phyloP scores from a whole-genome alignment of 2,329 filamentous ascomycete species.

The Zymoseptoria passerinii region DNA sequence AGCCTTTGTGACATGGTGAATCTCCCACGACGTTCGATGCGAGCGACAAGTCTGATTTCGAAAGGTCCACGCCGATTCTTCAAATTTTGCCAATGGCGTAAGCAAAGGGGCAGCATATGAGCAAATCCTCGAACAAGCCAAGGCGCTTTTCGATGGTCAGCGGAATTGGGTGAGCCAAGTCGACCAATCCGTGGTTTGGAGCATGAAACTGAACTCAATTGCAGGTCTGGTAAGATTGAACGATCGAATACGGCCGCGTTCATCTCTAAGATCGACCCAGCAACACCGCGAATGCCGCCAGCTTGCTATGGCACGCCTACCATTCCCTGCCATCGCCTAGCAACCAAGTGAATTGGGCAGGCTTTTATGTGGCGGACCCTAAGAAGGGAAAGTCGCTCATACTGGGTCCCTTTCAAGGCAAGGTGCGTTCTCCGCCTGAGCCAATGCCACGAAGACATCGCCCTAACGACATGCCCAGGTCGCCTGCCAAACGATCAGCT shows the following conservation, averaged over 20 bases:
- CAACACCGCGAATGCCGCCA: conserved; percentile 68
- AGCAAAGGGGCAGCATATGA: conserved; percentile 65
- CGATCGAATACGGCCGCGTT: not conserved
- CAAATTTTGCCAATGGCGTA: conserved; percentile 59
- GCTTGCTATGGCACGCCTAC: conserved; percentile 71
- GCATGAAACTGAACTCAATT: not conserved
- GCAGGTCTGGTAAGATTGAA: conserved; percentile 14
- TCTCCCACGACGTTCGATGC: not conserved
- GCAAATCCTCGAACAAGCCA: conserved; percentile 63
- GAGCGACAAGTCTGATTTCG: conserved; percentile 6
- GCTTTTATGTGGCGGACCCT: conserved; percentile 64
- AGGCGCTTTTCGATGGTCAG: conserved; percentile 62
- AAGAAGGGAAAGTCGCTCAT: conserved; percentile 48
- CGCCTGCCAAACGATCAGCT: conserved; percentile 69
- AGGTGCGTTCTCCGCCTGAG: conserved; percentile 31
- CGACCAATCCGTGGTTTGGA: not conserved
- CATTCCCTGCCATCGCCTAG: conserved; percentile 62
- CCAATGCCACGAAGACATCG: not conserved
- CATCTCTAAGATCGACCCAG: conserved; percentile 33
- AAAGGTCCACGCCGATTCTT: conserved; percentile 69
- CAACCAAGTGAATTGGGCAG: conserved; percentile 68
- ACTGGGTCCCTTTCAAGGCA: conserved; percentile 72
- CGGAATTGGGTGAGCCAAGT: conserved; percentile 61
- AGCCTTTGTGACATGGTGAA: not conserved
- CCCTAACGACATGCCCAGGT: conserved; percentile 18